Evolutionary conservation across 2,329 filamentous ascomycete genomes (phyloP).

Genomic region (Lasiodiplodia gonubiensis): DNA sequence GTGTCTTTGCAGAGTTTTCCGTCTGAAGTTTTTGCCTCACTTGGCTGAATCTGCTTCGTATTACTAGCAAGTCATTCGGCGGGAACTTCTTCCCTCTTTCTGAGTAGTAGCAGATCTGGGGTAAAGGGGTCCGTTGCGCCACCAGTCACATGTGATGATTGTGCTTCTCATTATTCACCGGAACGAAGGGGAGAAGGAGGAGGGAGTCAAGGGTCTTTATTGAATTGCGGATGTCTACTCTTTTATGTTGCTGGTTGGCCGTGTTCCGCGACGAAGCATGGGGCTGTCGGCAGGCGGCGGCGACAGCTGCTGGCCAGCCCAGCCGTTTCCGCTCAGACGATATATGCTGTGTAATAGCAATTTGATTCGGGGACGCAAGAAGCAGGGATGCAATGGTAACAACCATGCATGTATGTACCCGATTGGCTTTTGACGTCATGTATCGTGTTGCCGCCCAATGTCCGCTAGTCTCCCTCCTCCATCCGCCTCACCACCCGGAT

Average conservation of each 20-base stretch:
- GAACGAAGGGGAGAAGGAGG: background rate
- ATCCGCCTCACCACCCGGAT: background rate
- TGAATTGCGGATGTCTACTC: background rate
- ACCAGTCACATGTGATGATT: background rate
- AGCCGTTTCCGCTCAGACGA: background rate
- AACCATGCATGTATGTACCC: background rate
- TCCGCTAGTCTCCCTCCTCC: background rate
- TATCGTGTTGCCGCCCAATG: background rate
- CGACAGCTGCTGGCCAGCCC: background rate
- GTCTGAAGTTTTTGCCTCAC: background rate
- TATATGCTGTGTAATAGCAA: background rate
- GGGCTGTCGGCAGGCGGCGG: background rate
- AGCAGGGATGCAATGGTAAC: background rate
- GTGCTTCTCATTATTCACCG: background rate
- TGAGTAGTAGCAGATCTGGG: background rate
- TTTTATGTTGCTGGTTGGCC: background rate
- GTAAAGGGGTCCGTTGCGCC: background rate
- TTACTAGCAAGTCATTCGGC: background rate
- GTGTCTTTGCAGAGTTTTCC: background rate
- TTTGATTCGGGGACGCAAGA: background rate
- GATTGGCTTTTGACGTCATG: constrained; percentile 1
- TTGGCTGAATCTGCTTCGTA: background rate
- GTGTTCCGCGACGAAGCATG: background rate
- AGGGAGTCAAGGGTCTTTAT: background rate
- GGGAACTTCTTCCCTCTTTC: background rate